Conservation (phyloP, 1,139 yeast species). For the Debaryomyces robertsiae region DNA sequence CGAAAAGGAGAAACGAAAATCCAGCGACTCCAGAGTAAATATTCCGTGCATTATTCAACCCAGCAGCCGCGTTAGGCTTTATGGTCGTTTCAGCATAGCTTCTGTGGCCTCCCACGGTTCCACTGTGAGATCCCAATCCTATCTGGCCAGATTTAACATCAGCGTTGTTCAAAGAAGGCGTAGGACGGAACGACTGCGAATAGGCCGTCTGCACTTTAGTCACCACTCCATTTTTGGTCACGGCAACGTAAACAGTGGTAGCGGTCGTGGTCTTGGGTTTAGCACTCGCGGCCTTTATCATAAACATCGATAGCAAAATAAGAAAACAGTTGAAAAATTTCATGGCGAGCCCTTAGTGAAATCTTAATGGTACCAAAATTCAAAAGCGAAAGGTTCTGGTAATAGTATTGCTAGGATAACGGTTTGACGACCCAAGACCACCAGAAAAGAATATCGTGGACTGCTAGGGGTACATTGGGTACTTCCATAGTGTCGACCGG, state of each 20-base stretch:
- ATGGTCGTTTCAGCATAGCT: slow-evolving; percentile 35
- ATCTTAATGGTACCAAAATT: not conserved
- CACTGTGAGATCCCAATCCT: slow-evolving; percentile 41
- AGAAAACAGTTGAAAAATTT: slow-evolving; percentile 9
- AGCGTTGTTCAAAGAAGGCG: slow-evolving; percentile 24
- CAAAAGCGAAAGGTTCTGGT: not conserved
- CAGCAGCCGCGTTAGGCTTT: slow-evolving; percentile 11
- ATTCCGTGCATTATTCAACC: slow-evolving; percentile 7
- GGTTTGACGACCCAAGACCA: not conserved
- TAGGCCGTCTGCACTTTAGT: slow-evolving; percentile 32
- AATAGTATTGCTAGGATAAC: too few species aligned
- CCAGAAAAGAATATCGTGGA: not conserved
- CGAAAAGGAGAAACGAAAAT: slow-evolving; percentile 16
- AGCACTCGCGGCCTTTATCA: slow-evolving; percentile 10
- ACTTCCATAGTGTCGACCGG: not conserved
- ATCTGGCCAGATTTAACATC: slow-evolving; percentile 31
- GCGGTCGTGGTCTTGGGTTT: slow-evolving; percentile 18
- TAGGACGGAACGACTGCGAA: slow-evolving; percentile 35
- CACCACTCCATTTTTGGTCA: slow-evolving; percentile 34
- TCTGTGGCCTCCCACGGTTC: slow-evolving; percentile 37
- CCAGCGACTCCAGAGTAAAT: slow-evolving; percentile 21
- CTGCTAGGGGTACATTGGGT: not conserved
- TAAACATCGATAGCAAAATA: slow-evolving; percentile 9
- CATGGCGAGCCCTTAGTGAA: slow-evolving; percentile 1
- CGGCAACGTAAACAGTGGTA: slow-evolving; percentile 40